Conservation (phyloP, 2,329 filamentous ascomycete species). For the Ilyonectria mors-panacis region DNA sequence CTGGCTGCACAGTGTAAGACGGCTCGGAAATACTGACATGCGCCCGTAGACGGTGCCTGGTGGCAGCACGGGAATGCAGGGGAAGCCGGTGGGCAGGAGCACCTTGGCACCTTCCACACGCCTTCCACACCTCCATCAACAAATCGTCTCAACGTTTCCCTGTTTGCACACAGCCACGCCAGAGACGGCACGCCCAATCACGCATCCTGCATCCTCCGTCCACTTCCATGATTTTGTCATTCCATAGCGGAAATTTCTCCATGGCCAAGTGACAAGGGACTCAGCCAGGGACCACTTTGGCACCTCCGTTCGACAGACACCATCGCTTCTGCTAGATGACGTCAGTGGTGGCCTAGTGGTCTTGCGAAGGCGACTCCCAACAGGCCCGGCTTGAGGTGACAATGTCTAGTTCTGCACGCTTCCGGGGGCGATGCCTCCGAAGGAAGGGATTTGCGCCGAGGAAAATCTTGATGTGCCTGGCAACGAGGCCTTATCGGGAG, state of each 20-base stretch:
- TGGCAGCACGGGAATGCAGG: constrained; percentile 40
- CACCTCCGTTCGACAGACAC: constrained; percentile 1
- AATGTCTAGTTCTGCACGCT: constrained; percentile 31
- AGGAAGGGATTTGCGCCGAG: constrained; percentile 35
- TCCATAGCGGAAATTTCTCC: constrained; percentile 24
- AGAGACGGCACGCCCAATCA: neutral
- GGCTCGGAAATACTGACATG: constrained; percentile 18
- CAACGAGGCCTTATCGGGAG: constrained; percentile 23
- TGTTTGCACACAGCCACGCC: neutral
- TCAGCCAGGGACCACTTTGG: neutral
- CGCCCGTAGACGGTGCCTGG: constrained; percentile 37
- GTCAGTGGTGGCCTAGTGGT: constrained; percentile 35
- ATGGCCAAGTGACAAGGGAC: constrained; percentile 26
- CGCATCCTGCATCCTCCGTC: neutral
- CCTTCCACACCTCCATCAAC: neutral
- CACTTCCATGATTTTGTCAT: neutral
- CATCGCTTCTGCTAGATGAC: constrained; percentile 37
- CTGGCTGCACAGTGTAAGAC: constrained; percentile 29
- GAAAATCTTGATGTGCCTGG: constrained; percentile 11
- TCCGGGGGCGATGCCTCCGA: constrained; percentile 23
- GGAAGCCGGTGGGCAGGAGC: constrained; percentile 13
- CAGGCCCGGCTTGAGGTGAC: constrained; percentile 20
- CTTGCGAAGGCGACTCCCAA: constrained; percentile 24
- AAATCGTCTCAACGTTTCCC: neutral
- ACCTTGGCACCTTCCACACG: neutral